Base-by-base conservation (phyloP, 768 basidiomycete species). In the Mycena rosella region DNA sequence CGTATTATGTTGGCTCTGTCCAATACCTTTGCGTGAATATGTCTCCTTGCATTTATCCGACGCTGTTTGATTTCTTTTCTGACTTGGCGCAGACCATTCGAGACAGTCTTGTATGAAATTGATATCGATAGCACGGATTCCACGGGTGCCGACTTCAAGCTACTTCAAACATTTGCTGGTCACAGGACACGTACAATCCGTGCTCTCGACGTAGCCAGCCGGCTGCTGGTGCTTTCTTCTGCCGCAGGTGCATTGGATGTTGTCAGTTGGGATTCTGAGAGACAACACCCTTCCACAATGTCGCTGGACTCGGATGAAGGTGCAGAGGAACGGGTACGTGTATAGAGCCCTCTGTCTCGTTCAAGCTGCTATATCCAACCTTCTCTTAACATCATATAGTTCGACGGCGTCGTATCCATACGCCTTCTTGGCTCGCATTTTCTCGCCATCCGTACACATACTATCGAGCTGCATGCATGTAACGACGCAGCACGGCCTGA, bases 371-470 rank as follows among this genome's bases (percentile, higher is more conserved):
- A 36, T 36, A 11, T 56, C 40, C 30, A 9, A n/a, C 26, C 20
- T 17, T 34, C 32, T 32, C 42, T 13, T 26, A 48, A 26, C 38
- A 15, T 40, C 32, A 26, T 61, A 20, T 63, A 85, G 84, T 81
- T 79, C 75, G 79, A 83, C 64, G 78, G 76, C 1, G 78, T 89
- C 11, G 74, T 86, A 1, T 81, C 79, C 11, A 66, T 86, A 20
- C 80, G 78, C 20, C 80, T 89, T 44, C 78, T 86, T 42, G 87
- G 84, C 3, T 77, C 80, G 0, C 84, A 86, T 59, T 70, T 90
- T n/a, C 75, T 90, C 27, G 80, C 86, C 26, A 82, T 89, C 72
- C 87, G 84, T 63, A 77, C 82, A 0, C 85, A 84, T 7, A 83
- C 87, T 0, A 70, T 91, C 26, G 87, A 89, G 63, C 75, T 88